phyloP scores from a whole-genome alignment of 2,329 filamentous ascomycete species.

The Juglanconis juglandina region DNA sequence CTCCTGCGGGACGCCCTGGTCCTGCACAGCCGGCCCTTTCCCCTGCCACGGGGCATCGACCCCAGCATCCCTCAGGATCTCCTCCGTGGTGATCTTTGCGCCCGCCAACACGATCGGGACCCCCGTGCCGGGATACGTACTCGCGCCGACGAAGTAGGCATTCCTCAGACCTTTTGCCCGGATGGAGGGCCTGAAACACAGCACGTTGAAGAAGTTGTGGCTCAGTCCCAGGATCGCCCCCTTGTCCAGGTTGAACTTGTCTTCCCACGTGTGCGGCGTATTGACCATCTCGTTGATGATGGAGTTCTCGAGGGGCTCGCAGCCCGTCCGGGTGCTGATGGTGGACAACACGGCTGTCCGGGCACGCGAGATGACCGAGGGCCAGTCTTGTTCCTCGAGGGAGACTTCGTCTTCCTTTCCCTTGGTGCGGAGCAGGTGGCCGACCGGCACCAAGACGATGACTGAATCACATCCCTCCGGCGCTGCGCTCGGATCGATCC shows the following conservation, averaged over 20 bases:
- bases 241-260: slow-evolving; percentile 69
- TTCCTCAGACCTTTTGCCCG: slow-evolving; percentile 45
- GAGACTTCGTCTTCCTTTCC: slow-evolving; percentile 26
- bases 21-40: slow-evolving; percentile 20
- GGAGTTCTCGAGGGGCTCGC: slow-evolving; percentile 40
- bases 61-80: slow-evolving; percentile 36
- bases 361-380: slow-evolving; percentile 54
- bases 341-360: slow-evolving; percentile 59
- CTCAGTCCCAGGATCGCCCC: slow-evolving; percentile 70
- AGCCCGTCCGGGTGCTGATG: slow-evolving; percentile 58
- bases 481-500: slow-evolving; percentile 65
- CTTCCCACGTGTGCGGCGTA: slow-evolving; percentile 62
- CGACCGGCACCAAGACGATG: slow-evolving; percentile 69
- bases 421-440: slow-evolving; percentile 57
- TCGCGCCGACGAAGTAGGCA: slow-evolving; percentile 71
- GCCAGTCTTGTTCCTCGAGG: slow-evolving; percentile 55
- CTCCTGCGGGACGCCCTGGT: slow-evolving; percentile 22
- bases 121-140: slow-evolving; percentile 72
- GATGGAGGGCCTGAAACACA: slow-evolving; percentile 62
- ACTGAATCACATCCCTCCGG: slow-evolving; percentile 62
- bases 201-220: slow-evolving; percentile 71
- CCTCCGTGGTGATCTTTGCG: slow-evolving; percentile 54
- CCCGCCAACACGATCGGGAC: slow-evolving; percentile 72
- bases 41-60: slow-evolving; percentile 29
- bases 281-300: slow-evolving; percentile 64